Percentiles rank a stretch among this genome's conserved stretches.
These are phyloP conservation scores for Vicia sativa DNA, from an alignment of 306 rosid species.

Conservation along the genomic window DNA sequence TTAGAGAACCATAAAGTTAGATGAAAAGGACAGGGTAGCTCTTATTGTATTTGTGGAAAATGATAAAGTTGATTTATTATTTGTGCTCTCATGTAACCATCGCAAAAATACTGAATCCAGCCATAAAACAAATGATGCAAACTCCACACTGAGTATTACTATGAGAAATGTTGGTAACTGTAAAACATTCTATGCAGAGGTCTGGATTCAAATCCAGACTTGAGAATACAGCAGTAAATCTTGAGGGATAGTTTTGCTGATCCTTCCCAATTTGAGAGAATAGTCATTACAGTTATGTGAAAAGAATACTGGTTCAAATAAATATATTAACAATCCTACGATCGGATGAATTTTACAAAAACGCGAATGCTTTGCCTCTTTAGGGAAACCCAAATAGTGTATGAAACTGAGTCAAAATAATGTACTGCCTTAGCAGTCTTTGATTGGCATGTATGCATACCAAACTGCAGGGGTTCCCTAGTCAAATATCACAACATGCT, in stretches of 20 bases:
- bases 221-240: too few species aligned
- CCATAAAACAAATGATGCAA: neutral
- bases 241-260: too few species aligned
- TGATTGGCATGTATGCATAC: neutral
- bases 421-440: neutral
- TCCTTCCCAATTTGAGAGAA: too few species aligned
- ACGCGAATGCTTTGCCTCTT: neutral
- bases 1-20: neutral
- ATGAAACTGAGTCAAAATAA: neutral
- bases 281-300: too few species aligned
- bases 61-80: conserved; percentile 3
- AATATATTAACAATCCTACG: too few species aligned
- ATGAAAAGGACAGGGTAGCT: neutral
- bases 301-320: too few species aligned
- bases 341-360: neutral
- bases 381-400: neutral
- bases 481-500: neutral
- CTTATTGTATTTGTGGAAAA: neutral
- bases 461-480: neutral
- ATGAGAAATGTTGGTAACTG: neutral
- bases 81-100: neutral
- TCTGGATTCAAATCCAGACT: too few species aligned
- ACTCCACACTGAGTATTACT: neutral
- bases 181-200: neutral
- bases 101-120: conserved; percentile 3